These are phyloP conservation scores for Colletotrichum sp. DNA, from an alignment of 2,329 filamentous ascomycete genomes.

Conservation along the genomic window DNA sequence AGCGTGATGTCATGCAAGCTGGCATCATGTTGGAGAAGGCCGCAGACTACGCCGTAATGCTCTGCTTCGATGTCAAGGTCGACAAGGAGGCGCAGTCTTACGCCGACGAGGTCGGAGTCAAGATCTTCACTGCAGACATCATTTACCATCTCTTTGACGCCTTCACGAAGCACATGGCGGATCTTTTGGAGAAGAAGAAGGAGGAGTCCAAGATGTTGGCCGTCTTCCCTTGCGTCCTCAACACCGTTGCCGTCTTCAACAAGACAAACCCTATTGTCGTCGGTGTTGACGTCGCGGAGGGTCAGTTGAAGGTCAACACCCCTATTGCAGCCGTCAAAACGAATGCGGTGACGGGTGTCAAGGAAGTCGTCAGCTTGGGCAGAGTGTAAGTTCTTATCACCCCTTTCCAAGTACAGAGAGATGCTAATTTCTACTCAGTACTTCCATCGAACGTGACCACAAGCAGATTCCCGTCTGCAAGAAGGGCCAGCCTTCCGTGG, in stretches of 20 bases:
- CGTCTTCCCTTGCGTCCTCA: slow-evolving; percentile 94
- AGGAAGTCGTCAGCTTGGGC: slow-evolving; percentile 84
- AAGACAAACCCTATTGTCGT: slow-evolving; percentile 96
- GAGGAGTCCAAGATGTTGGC: slow-evolving; percentile 95
- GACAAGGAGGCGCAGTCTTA: slow-evolving; percentile 94
- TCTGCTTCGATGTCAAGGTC: slow-evolving; percentile 99
- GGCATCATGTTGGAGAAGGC: slow-evolving; percentile 96
- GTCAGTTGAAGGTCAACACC: slow-evolving; percentile 83
- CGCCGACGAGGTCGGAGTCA: slow-evolving; percentile 92
- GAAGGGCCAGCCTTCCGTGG: slow-evolving; percentile 95
- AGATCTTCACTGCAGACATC: slow-evolving; percentile 98
- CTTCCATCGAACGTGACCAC: slow-evolving; percentile 96
- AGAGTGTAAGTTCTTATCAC: slow-evolving; percentile 77
- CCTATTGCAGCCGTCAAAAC: slow-evolving; percentile 87
- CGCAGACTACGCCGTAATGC: slow-evolving; percentile 97
- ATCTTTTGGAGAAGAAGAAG: slow-evolving; percentile 88
- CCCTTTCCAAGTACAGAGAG: background rate
- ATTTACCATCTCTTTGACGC: slow-evolving; percentile 98
- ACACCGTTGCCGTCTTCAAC: slow-evolving; percentile 94
- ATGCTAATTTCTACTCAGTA: slow-evolving; percentile 56
- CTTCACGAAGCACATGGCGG: slow-evolving; percentile 93
- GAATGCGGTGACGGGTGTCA: slow-evolving; percentile 78
- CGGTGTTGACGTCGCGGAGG: slow-evolving; percentile 94
- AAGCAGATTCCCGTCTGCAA: slow-evolving; percentile 93
- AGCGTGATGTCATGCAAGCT: slow-evolving; percentile 95